Base-by-base conservation (phyloP, 2,329 filamentous ascomycete species). In the Aureobasidium zeae region DNA sequence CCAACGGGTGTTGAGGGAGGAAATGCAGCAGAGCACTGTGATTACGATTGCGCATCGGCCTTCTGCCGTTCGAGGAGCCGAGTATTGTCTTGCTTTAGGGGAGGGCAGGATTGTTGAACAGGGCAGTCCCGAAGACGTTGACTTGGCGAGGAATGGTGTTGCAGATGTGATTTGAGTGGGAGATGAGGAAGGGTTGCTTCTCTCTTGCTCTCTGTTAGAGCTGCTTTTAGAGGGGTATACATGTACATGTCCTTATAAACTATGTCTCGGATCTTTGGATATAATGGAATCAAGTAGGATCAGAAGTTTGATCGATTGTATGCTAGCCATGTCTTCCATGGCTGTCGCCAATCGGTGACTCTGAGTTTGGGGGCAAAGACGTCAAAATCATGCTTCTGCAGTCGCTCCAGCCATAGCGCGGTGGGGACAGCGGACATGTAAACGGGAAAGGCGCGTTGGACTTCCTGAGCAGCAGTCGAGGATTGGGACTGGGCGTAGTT, bases 311-410 rank as follows among this genome's bases (percentile, higher is more conserved):
- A 68, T 35, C 71, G 65, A 45, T 64, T 71, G 53, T 72, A 79
- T 3, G 74, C 75, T 70, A 72, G 73, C 53, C 79, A 83, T 20
- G 77, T 73, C 49, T 76, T 83, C 79, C 85, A 94, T 0, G 91
- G 87, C 49, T 96, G 63, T 57, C 77, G 88, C 91, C 91, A 96
- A 51, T 83, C 78, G 31, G 73, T 71, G 59, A 76, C 63, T 60
- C 79, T 67, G 34, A 85, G 57, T 46, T 75, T 70, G 48, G 77
- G 59, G 68, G 79, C 55, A 64, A 83, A 79, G 65, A 96, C 53
- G 60, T 98, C 83, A 59, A 98, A 98, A 59, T 96, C 81, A 4
- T 75, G 73, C 52, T 77, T 77, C 62, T 98, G 80, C 26, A 98
- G 62, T 35, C 76, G 76, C 45, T 85, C 72, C 12, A 98, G 63